These are phyloP conservation scores for Podospora pseudoanserina DNA, from an alignment of 495 filamentous ascomycete genomes.

Conservation along the genomic window DNA sequence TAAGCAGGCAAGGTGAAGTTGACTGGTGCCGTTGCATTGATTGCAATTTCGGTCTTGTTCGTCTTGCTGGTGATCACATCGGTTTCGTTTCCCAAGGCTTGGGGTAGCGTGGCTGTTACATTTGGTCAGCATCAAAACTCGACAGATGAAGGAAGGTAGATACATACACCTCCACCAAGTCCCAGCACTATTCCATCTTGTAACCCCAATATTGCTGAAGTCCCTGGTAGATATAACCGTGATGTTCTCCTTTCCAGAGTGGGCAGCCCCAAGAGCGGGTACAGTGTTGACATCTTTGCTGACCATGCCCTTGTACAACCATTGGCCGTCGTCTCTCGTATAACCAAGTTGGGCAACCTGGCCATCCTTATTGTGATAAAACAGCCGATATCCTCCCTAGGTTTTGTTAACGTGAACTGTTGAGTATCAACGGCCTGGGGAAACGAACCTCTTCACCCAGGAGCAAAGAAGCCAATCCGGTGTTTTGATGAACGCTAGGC, in stretches of 20 bases:
- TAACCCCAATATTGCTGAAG: slow-evolving; percentile 27
- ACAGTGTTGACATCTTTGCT: slow-evolving; percentile 24
- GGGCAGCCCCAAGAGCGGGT: slow-evolving; percentile 26
- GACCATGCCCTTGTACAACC: slow-evolving; percentile 28
- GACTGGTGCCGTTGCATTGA: slow-evolving; percentile 25
- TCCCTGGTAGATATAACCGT: slow-evolving; percentile 31
- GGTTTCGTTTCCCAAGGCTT: slow-evolving; percentile 22
- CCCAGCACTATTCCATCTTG: slow-evolving; percentile 22
- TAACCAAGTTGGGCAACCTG: slow-evolving; percentile 32
- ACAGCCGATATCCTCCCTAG: slow-evolving; percentile 34
- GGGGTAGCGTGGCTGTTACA: slow-evolving; percentile 30
- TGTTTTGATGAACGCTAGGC: slow-evolving; percentile 24
- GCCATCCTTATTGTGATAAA: slow-evolving; percentile 33
- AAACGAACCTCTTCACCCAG: slow-evolving; percentile 21
- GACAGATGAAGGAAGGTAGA: not conserved
- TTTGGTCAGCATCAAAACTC: slow-evolving; percentile 12
- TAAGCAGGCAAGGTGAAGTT: slow-evolving; percentile 35
- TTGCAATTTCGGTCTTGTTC: slow-evolving; percentile 14
- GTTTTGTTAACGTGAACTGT: not conserved
- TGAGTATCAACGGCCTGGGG: not conserved
- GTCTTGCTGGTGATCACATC: slow-evolving; percentile 24
- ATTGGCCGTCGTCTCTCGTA: slow-evolving; percentile 16
- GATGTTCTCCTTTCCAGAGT: slow-evolving; percentile 30
- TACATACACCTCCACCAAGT: slow-evolving; percentile 30
- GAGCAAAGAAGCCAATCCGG: slow-evolving; percentile 29